Evolutionary conservation across 2,329 filamentous ascomycete species (phyloP).

Genomic region (Talaromyces sp.): DNA sequence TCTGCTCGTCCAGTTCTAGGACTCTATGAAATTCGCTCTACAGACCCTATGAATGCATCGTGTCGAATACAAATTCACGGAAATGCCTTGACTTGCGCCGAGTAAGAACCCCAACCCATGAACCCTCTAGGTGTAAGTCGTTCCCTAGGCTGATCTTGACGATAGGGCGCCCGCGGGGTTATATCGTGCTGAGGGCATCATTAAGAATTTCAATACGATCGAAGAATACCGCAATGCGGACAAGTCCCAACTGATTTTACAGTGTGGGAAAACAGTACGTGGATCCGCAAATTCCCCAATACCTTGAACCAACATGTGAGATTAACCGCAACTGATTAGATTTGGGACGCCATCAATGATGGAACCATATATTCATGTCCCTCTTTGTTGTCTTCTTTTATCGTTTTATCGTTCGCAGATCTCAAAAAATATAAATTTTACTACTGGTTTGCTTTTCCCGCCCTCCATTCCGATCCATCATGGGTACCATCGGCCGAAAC

Average conservation of each 20-base stretch:
- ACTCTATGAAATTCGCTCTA: constrained; percentile 79
- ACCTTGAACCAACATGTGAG: not conserved
- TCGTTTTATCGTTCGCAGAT: constrained; percentile 89
- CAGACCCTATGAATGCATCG: constrained; percentile 71
- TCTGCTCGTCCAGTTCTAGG: constrained; percentile 85
- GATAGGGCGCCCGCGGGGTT: constrained; percentile 67
- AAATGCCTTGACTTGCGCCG: constrained; percentile 78
- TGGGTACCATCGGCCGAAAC: constrained; percentile 59
- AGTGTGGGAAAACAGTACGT: constrained; percentile 74
- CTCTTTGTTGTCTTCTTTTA: constrained; percentile 85
- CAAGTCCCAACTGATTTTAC: constrained; percentile 74
- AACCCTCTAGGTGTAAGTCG: constrained; percentile 18
- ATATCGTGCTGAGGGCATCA: constrained; percentile 86
- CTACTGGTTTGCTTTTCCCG: constrained; percentile 98
- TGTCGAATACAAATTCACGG: constrained; percentile 89
- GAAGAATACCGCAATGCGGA: constrained; percentile 89
- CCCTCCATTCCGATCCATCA: constrained; percentile 81
- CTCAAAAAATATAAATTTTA: constrained; percentile 96
- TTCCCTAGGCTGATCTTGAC: constrained; percentile 9
- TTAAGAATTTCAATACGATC: constrained; percentile 94
- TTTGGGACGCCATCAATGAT: constrained; percentile 97
- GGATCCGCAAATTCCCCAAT: constrained; percentile 16
- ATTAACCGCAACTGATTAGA: constrained; percentile 54
- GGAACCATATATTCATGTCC: constrained; percentile 95
- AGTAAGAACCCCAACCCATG: constrained; percentile 59